Base-by-base conservation (phyloP, 768 basidiomycete species). In the Tubosaeta brunneosetosa region DNA sequence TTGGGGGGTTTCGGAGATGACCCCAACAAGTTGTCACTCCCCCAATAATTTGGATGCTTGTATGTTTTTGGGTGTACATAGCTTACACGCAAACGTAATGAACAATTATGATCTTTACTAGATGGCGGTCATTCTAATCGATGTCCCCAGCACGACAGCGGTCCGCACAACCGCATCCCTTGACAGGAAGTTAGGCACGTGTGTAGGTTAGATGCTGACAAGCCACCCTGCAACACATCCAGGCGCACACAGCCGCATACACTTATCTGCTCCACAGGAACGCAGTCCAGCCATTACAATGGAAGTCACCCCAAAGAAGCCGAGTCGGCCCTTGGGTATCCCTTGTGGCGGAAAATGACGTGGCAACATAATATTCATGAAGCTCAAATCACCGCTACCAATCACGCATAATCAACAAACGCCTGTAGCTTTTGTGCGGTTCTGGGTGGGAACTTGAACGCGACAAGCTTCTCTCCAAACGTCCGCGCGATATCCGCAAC, bases 371-470 rank as follows among this genome's bases (percentile, higher is more conserved):
- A 29, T 17, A 40, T 40, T 11, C 38, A 40, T 22, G 4, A 22
- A 19, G 38, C 38, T 19, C 19, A 40, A 22, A 40, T 19, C 38
- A 40, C 38, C 38, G 19, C 38, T 10, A n/a, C 16, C 40, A 25
- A 42, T 27, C 51, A 80, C 53, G 75, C 75, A 66, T 84, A 85
- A 61, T 90, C 86, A 47, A 88, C 72, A 65, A 86, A 89, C 0
- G 71, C 76, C 68, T 90, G 88, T 51, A 92, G 62, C 69, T 84
- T 85, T 55, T 68, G 73, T 10, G 85, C 87, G 12, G 73, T 81
- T 53, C 74, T 71, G n/a, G 85, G 81, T 3, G 90, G 83, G 60
- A 91, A 88, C 66, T 79, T 88, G 76, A 89, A 91, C 12, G 87
- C 89, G 2, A 76, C 65, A 41, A 92, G 71, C 63, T 83, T 86